Base-by-base conservation (phyloP, 2,329 filamentous ascomycete genomes). In the Thermoascus crustaceus region DNA sequence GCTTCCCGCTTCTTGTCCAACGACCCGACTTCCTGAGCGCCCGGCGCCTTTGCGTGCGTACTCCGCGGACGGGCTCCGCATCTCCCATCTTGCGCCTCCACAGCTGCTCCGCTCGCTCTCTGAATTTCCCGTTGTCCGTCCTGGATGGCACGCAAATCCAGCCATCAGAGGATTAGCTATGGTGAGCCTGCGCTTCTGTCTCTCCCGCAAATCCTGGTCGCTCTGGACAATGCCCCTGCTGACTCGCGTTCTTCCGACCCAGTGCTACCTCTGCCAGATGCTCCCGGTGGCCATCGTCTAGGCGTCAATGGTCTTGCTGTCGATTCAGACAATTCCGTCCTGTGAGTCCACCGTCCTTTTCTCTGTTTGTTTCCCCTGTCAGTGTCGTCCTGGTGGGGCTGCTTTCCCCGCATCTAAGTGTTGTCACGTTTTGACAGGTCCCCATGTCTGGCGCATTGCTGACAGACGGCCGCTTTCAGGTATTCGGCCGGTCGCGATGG, bases 401-500 rank as follows among this genome's bases (percentile, higher is more conserved):
- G 32, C 33, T 35, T 36, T 33, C 40, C 41, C 43, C 34, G 32
- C 35, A 37, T 38, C 47, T 54, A 47, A 52, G 33, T n/a, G 8
- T n/a, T 24, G 9, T 30, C 13, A 8, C 40, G 37, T 40, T 37
- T 39, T 30, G 34, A 40, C 24, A 36, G 16, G 25, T 37, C 16
- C 26, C 9, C 13, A 18, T 16, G 14, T 9, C 14, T 17, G 5
- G n/a, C 14, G 2, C 10, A 29, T 22, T 17, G 13, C 16, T 16
- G n/a, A 17, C 2, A 30, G 21, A 20, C 21, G 9, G 13, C 24
- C 23, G 30, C 30, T 35, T 24, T 39, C 21, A 43, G 88, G 52
- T 98, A 96, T 66, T 95, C 91, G 30, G 91, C 86, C 47, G 91
- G 91, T 41, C 82, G 91, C 56, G 91, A 98, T 63, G 91, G 91